Conservation (phyloP, 352 stramenopile genomes). For the Blastocystis sp. region DNA sequence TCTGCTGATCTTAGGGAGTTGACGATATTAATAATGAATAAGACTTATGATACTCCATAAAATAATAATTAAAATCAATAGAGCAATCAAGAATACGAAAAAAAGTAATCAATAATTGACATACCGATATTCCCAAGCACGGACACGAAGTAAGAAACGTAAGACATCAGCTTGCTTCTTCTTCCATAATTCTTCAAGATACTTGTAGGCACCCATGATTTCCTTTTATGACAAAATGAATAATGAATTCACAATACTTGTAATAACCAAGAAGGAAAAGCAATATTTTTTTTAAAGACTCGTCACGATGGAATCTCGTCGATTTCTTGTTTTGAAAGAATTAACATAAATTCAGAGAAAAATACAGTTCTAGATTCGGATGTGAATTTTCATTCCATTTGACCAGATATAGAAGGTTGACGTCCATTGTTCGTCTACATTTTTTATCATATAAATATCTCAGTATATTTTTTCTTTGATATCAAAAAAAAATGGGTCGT, state of each 20-base stretch:
- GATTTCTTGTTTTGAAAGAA: not conserved
- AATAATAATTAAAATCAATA: not conserved
- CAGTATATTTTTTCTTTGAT: slow-evolving; percentile 1
- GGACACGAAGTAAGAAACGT: slow-evolving; percentile 94
- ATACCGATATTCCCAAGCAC: slow-evolving; percentile 54
- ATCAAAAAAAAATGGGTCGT: slow-evolving; percentile 9
- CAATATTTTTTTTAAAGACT: not conserved
- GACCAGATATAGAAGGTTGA: too few relatives aligned
- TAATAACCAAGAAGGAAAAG: slow-evolving; percentile 1
- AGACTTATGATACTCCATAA: not conserved
- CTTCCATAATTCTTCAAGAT: slow-evolving; percentile 98
- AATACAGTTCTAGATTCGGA: not conserved
- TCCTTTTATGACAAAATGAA: slow-evolving; percentile 23
- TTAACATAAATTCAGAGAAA: slow-evolving; percentile 1
- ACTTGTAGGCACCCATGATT: slow-evolving; percentile 98
- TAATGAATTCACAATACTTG: not conserved
- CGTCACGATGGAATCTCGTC: too few relatives aligned
- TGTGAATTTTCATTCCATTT: not conserved
- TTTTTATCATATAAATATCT: too few relatives aligned
- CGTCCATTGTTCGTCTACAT: too few relatives aligned
- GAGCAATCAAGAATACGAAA: not conserved
- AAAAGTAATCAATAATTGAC: not conserved
- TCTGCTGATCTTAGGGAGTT: slow-evolving; percentile 83
- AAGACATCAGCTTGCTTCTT: slow-evolving; percentile 99
- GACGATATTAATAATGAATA: slow-evolving; percentile 73